Evolutionary conservation across 148 eudicot species (phyloP).

Genomic region (Bassia scoparia): DNA sequence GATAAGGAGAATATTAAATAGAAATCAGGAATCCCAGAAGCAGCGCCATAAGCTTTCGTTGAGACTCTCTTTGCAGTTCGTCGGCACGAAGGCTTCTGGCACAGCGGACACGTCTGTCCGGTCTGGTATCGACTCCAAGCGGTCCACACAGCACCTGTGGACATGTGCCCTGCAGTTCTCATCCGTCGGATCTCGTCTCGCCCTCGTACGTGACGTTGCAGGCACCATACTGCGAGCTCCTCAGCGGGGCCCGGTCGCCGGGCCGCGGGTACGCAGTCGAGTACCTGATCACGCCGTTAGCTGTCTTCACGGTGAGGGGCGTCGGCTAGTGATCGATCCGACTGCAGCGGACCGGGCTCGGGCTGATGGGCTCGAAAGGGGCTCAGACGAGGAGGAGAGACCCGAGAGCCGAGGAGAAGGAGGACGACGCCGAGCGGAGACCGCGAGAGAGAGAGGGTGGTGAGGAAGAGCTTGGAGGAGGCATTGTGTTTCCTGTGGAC

Average conservation of each 20-base stretch:
- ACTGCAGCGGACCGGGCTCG: conserved; percentile 16
- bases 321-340: conserved; percentile 41
- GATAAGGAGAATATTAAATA: conserved; percentile 52
- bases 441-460: conserved; percentile 31
- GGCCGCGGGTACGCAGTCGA: conserved; percentile 28
- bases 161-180: conserved; percentile 47
- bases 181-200: conserved; percentile 49
- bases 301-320: conserved; percentile 56
- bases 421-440: conserved; percentile 31
- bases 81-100: conserved; percentile 50
- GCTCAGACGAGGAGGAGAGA: conserved; percentile 35
- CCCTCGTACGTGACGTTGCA: conserved; percentile 44
- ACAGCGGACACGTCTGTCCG: conserved; percentile 56
- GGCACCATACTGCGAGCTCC: conserved; percentile 52
- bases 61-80: conserved; percentile 52
- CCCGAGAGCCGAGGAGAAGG: conserved; percentile 32
- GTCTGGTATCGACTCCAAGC: conserved; percentile 71
- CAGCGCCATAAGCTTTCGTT: conserved; percentile 75
- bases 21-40: conserved; percentile 58
- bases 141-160: conserved; percentile 60
- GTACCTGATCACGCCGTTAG: conserved; percentile 53
- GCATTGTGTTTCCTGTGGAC: conserved; percentile 49
- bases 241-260: conserved; percentile 39
- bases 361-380: conserved; percentile 16
- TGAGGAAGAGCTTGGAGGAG: conserved; percentile 42